phyloP scores from a whole-genome alignment of 805 yeast species.

The Blastobotrys robertii region DNA sequence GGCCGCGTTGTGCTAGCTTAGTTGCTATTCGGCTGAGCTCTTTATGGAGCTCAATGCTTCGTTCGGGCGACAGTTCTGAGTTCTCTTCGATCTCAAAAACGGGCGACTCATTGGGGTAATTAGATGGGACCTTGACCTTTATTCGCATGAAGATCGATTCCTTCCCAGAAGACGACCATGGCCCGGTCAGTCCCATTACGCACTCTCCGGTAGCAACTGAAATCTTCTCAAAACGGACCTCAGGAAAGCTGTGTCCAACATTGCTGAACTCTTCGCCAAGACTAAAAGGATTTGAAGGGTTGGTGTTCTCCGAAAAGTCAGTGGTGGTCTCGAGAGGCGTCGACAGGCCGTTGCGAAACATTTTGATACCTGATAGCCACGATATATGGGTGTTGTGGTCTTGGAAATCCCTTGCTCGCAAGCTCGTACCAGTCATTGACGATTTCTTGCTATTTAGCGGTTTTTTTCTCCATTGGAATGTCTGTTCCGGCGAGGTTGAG shows the following conservation, averaged over 20 bases:
- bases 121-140: constrained; percentile 57
- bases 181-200: constrained; percentile 70
- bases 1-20: constrained; percentile 45
- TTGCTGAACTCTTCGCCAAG: constrained; percentile 86
- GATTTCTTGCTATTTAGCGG: background rate
- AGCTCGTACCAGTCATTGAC: background rate
- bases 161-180: constrained; percentile 35
- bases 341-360: constrained; percentile 44
- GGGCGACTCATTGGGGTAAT: constrained; percentile 59
- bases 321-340: constrained; percentile 12
- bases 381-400: constrained; percentile 53
- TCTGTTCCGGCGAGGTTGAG: background rate
- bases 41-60: constrained; percentile 40
- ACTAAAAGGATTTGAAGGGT: constrained; percentile 37
- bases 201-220: constrained; percentile 79
- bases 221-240: constrained; percentile 74
- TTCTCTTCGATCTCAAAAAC: constrained; percentile 68
- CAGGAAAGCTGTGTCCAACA: constrained; percentile 84
- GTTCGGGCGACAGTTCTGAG: constrained; percentile 46
- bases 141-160: constrained; percentile 57
- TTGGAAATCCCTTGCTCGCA: too few species aligned
- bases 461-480: background rate
- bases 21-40: constrained; percentile 46
- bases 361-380: constrained; percentile 90
- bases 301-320: constrained; percentile 21